Conservation (phyloP, 2,329 filamentous ascomycete species). For the Cryphonectria carpinicola region DNA sequence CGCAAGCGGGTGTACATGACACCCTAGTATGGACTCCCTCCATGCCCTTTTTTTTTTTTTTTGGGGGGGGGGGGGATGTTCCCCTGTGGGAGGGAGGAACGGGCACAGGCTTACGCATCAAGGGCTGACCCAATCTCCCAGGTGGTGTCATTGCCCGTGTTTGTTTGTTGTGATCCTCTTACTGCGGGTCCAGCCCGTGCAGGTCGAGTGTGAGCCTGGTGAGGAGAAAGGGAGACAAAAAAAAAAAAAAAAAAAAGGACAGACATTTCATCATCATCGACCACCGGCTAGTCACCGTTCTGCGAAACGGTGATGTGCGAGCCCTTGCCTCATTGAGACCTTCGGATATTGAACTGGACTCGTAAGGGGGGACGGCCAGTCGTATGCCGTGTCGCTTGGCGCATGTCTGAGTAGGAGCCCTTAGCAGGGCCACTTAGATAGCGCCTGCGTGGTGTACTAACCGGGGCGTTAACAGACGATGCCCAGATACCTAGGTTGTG, state of each 20-base stretch:
- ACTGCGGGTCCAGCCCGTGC: not conserved
- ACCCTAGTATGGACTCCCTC: not conserved
- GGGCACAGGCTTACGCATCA: constrained; percentile 1
- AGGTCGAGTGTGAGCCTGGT: not conserved
- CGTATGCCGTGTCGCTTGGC: constrained; percentile 1
- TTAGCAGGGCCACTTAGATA: constrained; percentile 14
- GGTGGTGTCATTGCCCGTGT: not conserved
- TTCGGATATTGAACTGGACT: not conserved
- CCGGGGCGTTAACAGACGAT: constrained; percentile 14
- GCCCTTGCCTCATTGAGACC: constrained; percentile 8
- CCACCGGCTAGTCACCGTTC: not conserved
- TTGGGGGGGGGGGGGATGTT: too few relatives aligned
- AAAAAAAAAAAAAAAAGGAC: not conserved
- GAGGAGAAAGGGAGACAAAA: not conserved
- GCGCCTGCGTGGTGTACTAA: constrained; percentile 10
- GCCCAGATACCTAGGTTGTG: not conserved
- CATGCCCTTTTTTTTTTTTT: not conserved
- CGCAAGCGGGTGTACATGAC: not conserved
- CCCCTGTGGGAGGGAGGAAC: not conserved
- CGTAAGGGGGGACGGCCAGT: not conserved
- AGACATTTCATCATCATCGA: not conserved
- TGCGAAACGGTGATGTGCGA: not conserved
- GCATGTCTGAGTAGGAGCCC: constrained; percentile 5
- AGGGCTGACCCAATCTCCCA: not conserved
- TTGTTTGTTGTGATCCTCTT: not conserved